Conservation (phyloP, 306 rosid genomes). For the Hippophae tibetana region DNA sequence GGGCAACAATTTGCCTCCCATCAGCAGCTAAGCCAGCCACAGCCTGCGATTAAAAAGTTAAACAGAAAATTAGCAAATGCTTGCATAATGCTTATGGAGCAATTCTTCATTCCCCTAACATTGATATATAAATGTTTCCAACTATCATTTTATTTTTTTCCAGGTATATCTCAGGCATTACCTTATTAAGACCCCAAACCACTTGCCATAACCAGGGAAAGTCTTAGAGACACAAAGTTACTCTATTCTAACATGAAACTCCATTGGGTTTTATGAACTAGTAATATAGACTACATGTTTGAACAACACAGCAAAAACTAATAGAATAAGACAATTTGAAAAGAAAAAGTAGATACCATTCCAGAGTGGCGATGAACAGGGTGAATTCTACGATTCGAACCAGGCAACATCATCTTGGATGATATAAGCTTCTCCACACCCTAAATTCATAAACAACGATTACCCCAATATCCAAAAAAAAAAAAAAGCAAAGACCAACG, state of each 20-base stretch:
- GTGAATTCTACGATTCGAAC: constrained; percentile 93
- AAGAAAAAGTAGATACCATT: constrained; percentile 43
- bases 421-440: constrained; percentile 95
- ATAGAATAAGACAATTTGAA: not conserved
- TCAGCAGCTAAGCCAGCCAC: constrained; percentile 72
- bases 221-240: too few relatives aligned
- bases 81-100: not conserved
- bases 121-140: too few relatives aligned
- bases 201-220: too few relatives aligned
- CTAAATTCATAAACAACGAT: constrained; percentile 28
- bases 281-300: too few relatives aligned
- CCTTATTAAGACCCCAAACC: too few relatives aligned
- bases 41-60: constrained; percentile 39
- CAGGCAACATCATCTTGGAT: constrained; percentile 98
- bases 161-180: too few relatives aligned
- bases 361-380: constrained; percentile 90
- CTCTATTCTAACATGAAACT: too few relatives aligned
- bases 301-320: not conserved
- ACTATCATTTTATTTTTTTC: too few relatives aligned
- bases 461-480: constrained; percentile 5
- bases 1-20: constrained; percentile 54
- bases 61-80: constrained; percentile 5
- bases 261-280: too few relatives aligned
- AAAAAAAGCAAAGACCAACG: not conserved
- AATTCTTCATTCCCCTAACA: too few relatives aligned